Evolutionary conservation across 257 asterid genomes (phyloP), one percentile per base, ranked within the genome.

Genomic region (Solanum dulcamara): DNA sequence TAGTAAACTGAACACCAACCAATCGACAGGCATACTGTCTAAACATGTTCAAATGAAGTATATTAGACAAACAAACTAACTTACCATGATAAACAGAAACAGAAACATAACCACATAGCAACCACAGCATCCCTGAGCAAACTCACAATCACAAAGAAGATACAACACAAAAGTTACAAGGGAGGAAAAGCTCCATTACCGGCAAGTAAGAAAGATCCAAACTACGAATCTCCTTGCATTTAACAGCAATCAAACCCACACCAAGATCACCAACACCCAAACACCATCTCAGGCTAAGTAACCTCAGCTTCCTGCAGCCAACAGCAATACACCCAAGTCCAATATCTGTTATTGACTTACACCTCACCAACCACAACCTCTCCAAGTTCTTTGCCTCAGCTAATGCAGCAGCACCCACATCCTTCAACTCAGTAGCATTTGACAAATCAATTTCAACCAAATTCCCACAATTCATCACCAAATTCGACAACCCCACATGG

Each of bases 321-420:
- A 94, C 98, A 42, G 98, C 97, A 87, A 96, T 91, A 92, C 97
- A 96, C 6, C 99, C 98, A n/a, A 96, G 84, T 83, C 97, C 99
- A 81, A 93, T 93, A 89, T 96, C 99, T 5, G 97, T 93, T 84
- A 96, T 84, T 22, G 87, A 83, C 85, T 91, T 93, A 86, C 99
- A 96, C 91, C 98, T 93, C 77, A 89, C 93, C 64, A 96, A 86
- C 93, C 92, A 91, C 86, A 94, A 87, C 87, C 57, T 93, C 88
- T 94, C 98, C 92, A 96, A 85, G 81, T 93, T 93, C 94, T 89
- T 95, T 57, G 98, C 99, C 90, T 91, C 94, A 5, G 98, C 98
- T 75, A 96, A 87, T 4, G 93, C 90, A 42, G 97, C 92, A 2
- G 89, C 96, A 0, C 92, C 96, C 86, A 89, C 79, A 85, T 96